Percentiles rank a stretch among this genome's conserved stretches.
phyloP scores from a whole-genome alignment of 2,329 filamentous ascomycete species.

The Pyrenophora tritici-repentis region DNA sequence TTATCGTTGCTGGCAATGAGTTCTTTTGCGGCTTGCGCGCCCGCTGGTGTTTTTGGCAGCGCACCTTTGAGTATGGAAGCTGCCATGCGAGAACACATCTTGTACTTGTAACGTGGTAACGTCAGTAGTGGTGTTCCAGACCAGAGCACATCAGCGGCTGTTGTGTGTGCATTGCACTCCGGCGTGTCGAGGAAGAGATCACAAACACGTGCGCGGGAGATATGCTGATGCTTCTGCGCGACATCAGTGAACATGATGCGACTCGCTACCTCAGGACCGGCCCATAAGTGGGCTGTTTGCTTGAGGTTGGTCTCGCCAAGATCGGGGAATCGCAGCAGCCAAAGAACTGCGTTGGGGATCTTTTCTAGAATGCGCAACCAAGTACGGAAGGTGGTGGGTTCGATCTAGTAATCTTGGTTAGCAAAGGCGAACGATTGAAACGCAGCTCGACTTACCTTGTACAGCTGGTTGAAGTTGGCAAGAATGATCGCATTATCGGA shows the following conservation, averaged over 20 bases:
- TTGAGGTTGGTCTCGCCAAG: conserved; percentile 85
- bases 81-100: conserved; percentile 99
- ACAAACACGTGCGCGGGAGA: conserved; percentile 85
- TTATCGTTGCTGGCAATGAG: conserved; percentile 78
- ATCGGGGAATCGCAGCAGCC: conserved; percentile 96
- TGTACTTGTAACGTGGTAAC: conserved; percentile 88
- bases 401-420: conserved; percentile 67
- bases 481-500: conserved; percentile 85
- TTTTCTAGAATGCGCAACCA: conserved; percentile 90
- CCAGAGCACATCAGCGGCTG: conserved; percentile 95
- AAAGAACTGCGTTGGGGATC: conserved; percentile 86
- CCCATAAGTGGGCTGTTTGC: conserved; percentile 81
- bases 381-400: conserved; percentile 92
- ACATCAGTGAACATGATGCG: conserved; percentile 96
- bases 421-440: neutral
- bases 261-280: conserved; percentile 79
- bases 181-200: conserved; percentile 96
- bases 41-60: conserved; percentile 72
- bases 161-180: conserved; percentile 98
- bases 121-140: conserved; percentile 92
- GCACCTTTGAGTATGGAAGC: conserved; percentile 92
- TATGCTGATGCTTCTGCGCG: conserved; percentile 91
- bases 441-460: conserved; percentile 70
- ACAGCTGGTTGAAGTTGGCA: conserved; percentile 97
- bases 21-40: conserved; percentile 69